Percentiles rank a stretch among this genome's conserved stretches.
These are phyloP conservation scores for Stereocaulon alpinum DNA, from an alignment of 495 filamentous ascomycete genomes.

Conservation along the genomic window DNA sequence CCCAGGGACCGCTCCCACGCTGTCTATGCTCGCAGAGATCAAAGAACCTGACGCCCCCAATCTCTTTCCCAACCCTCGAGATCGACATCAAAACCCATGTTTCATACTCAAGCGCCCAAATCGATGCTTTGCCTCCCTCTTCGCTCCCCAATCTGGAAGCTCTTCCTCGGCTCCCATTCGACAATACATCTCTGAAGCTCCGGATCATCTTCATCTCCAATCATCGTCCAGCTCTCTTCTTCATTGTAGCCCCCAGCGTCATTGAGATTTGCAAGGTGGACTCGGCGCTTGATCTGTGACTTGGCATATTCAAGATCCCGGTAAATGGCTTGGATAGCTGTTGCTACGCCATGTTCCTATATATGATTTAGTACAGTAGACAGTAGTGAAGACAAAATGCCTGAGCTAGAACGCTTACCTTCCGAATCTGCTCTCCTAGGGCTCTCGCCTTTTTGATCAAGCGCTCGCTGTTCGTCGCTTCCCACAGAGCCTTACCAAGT, in stretches of 20 bases:
- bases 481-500: conserved; percentile 83
- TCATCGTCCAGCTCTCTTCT: conserved; percentile 60
- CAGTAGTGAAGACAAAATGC: conserved; percentile 3
- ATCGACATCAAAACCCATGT: not conserved
- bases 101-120: conserved; percentile 7
- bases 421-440: conserved; percentile 77
- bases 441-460: conserved; percentile 80
- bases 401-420: conserved; percentile 42
- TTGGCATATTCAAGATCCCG: conserved; percentile 94
- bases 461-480: conserved; percentile 73
- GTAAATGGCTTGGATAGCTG: conserved; percentile 86
- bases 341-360: conserved; percentile 81
- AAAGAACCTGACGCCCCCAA: no score
- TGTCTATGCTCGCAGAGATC: no score
- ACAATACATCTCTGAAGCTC: conserved; percentile 37
- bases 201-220: conserved; percentile 54
- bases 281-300: conserved; percentile 61
- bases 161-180: conserved; percentile 23
- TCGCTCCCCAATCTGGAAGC: conserved; percentile 9
- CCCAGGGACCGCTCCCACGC: no score
- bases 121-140: conserved; percentile 15
- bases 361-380: conserved; percentile 12
- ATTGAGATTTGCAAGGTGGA: conserved; percentile 31
- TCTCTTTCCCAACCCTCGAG: no score
- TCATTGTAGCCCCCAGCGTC: conserved; percentile 42